Base-by-base conservation (phyloP, 129 eudicot genomes). In the Lactuca saligna region DNA sequence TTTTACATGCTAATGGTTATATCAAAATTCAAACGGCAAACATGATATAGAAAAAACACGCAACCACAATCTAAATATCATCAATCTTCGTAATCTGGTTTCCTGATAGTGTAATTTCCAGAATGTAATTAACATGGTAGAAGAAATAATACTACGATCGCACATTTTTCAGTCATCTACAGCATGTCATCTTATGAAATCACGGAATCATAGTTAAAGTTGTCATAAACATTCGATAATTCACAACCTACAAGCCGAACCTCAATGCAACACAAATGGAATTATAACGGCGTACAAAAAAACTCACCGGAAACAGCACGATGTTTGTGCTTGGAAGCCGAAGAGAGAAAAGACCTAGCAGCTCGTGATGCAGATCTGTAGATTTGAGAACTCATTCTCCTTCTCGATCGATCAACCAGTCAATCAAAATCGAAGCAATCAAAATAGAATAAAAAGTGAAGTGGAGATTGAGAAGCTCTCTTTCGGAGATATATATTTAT, bases 281-380 rank as follows among this genome's bases (percentile, higher is more conserved):
- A 75, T 14, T 8, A 75, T 11, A 61, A 0, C 3, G 14, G 17
- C 54, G 12, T 14, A 4, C 6, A 15, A 44, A 55, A 54, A 49
- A 61, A 76, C 80, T 69, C 71, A 86, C 90, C 89, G 31, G 92
- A 73, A 7, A 85, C 69, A 14, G 82, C 77, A 17, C 68, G 85
- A 68, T 93, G 81, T 14, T 56, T 54, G 59, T 80, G 86, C 73
- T 85, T 87, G 31, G 97, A 85, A 70, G 96, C 82, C 48, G 91
- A 94, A 25, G 41, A 76, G 66, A 94, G 82, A 16, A 94, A 54
- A 38, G 95, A 81, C 61, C 86, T 83, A 15, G 95, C 86, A 51
- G 81, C 85, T 65, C 86, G 83, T 48, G 96, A 70, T 12, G 90
- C 89, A 15, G 93, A 83, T 85, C 87, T 83, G 87, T 71, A 81